Base-by-base conservation (phyloP, 73 alveolate genomes). In the Paramecium octaurelia region DNA sequence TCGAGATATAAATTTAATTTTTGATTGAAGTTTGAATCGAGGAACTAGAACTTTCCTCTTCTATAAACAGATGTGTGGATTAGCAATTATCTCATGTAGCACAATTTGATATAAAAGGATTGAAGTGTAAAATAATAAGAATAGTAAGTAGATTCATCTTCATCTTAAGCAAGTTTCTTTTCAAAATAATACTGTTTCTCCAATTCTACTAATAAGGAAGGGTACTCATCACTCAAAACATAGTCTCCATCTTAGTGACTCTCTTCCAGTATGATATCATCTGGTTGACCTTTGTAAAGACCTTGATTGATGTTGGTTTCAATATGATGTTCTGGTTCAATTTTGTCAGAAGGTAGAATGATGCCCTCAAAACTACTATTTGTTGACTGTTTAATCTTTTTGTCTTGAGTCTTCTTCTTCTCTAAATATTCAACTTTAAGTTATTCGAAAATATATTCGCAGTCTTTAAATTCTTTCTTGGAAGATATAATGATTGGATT, bases 1-100 rank as follows among this genome's bases (percentile, higher is more conserved):
- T 96, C 96, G 16, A 97, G 57, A 77, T 43, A 24, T 38, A 87
- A 80, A 48, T 29, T 64, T 64, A 16, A 38, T 36, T 73, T 35
- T 36, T 60, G 31, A 64, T 68, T 36, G 23, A 86, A 44, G 35
- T 57, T 60, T 9, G 93, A 60, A 60, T 87, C 93, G 6, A 87
- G 46, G 4, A 87, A 77, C 7, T 59, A 8, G 42, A 87, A 87
- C 16, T 57, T 12, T 10, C 93, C 93, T 64, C 83, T 73, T 87
- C 93, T 87, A 48, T 64, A 87, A 36, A 87, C 93, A 18, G 83
- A 58, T 3, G 83, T 77, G 18, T 54, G 69, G 14, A 87, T 40
- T 68, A 64, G 23, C 48, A 87, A 40, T 21, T 58, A 6, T 87
- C 93, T 87, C 71, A 87, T 34, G 36, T 87, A 87, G 24, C 88